A percentile compares a stretch with the other conserved stretches of the same genome.
These are phyloP conservation scores for Mimosa pudica DNA, from an alignment of 306 rosid species.

Conservation along the genomic window DNA sequence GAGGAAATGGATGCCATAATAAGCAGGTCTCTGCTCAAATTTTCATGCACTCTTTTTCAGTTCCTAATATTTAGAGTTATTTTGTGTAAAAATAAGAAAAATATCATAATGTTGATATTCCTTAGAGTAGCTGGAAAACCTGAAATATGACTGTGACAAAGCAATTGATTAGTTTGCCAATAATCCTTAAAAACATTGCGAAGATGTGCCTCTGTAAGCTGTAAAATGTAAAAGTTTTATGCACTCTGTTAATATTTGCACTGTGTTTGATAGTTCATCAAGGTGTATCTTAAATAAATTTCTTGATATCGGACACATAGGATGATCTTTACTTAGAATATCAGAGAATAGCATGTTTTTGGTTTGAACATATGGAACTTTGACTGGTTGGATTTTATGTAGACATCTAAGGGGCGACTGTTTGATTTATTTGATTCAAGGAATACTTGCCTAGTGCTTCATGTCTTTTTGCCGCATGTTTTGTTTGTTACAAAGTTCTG, in stretches of 20 bases:
- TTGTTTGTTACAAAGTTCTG: conserved; percentile 5
- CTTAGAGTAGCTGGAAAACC: neutral
- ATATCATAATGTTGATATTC: neutral
- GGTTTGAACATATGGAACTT: conserved; percentile 26
- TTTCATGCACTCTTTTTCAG: conserved; percentile 22
- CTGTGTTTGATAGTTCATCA: neutral
- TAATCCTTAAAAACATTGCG: neutral
- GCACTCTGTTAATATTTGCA: neutral
- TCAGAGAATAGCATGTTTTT: conserved; percentile 17
- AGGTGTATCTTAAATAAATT: conserved; percentile 5
- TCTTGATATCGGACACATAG: neutral
- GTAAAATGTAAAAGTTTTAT: neutral
- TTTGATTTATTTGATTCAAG: conserved; percentile 6
- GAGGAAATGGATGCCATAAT: conserved; percentile 89
- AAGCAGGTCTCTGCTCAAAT: conserved; percentile 58
- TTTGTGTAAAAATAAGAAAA: neutral
- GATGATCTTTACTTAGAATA: neutral
- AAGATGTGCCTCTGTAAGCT: conserved; percentile 13
- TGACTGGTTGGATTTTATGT: conserved; percentile 13
- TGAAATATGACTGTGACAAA: conserved; percentile 16
- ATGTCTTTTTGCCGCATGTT: conserved; percentile 26
- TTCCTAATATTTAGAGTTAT: conserved; percentile 16
- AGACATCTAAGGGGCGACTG: neutral
- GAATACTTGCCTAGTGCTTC: conserved; percentile 9
- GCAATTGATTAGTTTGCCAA: conserved; percentile 7